Conservation (phyloP, 2,329 filamentous ascomycete genomes). For the Botrytis deweyae region DNA sequence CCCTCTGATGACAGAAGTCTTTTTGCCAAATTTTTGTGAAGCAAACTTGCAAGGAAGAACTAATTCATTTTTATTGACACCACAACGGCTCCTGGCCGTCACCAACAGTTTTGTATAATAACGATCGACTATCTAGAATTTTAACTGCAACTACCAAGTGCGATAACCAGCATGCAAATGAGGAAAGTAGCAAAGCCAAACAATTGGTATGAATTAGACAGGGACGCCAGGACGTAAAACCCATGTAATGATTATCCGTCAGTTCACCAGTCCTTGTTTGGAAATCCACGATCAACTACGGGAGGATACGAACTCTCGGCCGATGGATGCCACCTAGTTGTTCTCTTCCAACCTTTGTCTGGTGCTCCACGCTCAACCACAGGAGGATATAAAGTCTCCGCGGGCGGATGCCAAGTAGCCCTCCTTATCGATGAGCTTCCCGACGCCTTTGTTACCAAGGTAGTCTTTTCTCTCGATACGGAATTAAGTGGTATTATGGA, state of each 20-base stretch:
- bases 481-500: neutral
- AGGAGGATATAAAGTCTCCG: neutral
- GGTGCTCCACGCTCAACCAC: neutral
- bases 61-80: neutral
- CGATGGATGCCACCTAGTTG: neutral
- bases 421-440: neutral
- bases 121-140: neutral
- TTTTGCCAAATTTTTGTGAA: neutral
- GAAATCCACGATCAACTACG: neutral
- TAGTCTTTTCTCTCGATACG: neutral
- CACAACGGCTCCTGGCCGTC: neutral
- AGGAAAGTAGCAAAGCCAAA: neutral
- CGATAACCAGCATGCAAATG: neutral
- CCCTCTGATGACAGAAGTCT: neutral
- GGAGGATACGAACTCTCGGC: neutral
- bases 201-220: neutral
- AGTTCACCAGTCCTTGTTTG: neutral
- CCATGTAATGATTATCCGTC: neutral
- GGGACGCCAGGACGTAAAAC: neutral
- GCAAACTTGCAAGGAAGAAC: neutral
- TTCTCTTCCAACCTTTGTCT: neutral
- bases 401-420: constrained; percentile 1
- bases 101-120: neutral
- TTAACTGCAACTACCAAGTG: neutral
- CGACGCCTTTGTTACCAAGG: neutral